Percentiles rank a stretch among this genome's conserved stretches.
These are phyloP conservation scores for Talaromyces pinophilus DNA, from an alignment of 2,329 filamentous ascomycete genomes.

Conservation along the genomic window DNA sequence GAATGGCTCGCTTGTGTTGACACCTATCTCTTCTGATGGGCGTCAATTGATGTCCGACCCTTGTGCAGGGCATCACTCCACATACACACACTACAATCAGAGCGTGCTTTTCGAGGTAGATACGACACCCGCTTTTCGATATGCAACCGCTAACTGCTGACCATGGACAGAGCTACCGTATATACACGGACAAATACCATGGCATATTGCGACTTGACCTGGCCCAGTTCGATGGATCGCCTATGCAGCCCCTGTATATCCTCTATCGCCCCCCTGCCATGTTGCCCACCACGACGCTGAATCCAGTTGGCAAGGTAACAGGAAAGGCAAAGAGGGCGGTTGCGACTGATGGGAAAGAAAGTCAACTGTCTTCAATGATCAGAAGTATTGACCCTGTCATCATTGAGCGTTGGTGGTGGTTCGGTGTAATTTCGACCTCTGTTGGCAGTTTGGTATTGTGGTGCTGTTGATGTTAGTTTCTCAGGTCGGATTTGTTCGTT, in stretches of 20 bases:
- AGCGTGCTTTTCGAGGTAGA: conserved; percentile 58
- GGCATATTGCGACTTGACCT: conserved; percentile 65
- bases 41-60: conserved; percentile 67
- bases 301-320: conserved; percentile 52
- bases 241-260: conserved; percentile 68
- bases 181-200: conserved; percentile 61
- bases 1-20: conserved; percentile 61
- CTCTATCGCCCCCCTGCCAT: conserved; percentile 65
- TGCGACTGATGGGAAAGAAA: conserved; percentile 26
- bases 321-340: conserved; percentile 39
- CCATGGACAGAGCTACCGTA: conserved; percentile 41
- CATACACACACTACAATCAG: conserved; percentile 68
- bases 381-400: conserved; percentile 37
- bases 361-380: conserved; percentile 33
- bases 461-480: conserved; percentile 30
- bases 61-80: conserved; percentile 56
- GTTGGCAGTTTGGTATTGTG: conserved; percentile 45
- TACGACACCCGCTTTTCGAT: too few species aligned
- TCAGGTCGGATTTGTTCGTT: not conserved
- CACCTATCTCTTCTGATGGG: conserved; percentile 66
- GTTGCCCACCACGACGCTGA: conserved; percentile 68
- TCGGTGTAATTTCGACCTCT: conserved; percentile 50
- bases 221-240: conserved; percentile 63
- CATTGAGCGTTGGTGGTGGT: conserved; percentile 51
- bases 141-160: not conserved